Conservation (phyloP, 805 yeast genomes). For the Teunomyces barrocoloradensis region DNA sequence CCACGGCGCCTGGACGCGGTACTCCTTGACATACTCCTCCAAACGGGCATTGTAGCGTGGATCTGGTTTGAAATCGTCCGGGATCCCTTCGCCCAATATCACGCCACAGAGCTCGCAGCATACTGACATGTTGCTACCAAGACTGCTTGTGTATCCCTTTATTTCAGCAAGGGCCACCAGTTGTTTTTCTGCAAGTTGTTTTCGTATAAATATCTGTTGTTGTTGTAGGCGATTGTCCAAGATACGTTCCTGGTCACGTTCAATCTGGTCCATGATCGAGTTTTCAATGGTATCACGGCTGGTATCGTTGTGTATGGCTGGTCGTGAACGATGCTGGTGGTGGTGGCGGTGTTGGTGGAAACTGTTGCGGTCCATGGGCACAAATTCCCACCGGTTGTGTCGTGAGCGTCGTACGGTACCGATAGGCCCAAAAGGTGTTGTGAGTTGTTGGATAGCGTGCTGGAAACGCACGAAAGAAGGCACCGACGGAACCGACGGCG, state of each 20-base stretch:
- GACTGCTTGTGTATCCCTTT: constrained; percentile 30
- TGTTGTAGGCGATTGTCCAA: constrained; percentile 30
- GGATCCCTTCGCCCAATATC: constrained; percentile 71
- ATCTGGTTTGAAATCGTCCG: constrained; percentile 45
- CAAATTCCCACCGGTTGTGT: background rate
- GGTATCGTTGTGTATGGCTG: background rate
- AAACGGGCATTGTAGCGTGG: constrained; percentile 25
- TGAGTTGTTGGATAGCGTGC: background rate
- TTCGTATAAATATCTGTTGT: constrained; percentile 31
- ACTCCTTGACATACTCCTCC: constrained; percentile 21
- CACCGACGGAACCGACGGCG: background rate
- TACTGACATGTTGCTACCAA: constrained; percentile 16
- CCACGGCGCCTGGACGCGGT: constrained; percentile 60
- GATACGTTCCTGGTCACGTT: constrained; percentile 37
- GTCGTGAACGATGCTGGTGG: background rate
- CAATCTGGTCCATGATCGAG: constrained; percentile 39
- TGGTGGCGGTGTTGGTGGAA: constrained; percentile 4
- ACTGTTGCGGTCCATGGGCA: background rate
- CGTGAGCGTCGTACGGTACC: background rate
- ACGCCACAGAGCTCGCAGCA: constrained; percentile 69
- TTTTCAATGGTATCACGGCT: constrained; percentile 15
- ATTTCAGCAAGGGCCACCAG: constrained; percentile 20
- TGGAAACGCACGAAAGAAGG: background rate
- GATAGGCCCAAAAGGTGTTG: background rate
- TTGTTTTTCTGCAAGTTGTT: constrained; percentile 27